Base-by-base conservation (phyloP, 1,284 basidiomycete genomes). In the Fistulinella cinereoalba region DNA sequence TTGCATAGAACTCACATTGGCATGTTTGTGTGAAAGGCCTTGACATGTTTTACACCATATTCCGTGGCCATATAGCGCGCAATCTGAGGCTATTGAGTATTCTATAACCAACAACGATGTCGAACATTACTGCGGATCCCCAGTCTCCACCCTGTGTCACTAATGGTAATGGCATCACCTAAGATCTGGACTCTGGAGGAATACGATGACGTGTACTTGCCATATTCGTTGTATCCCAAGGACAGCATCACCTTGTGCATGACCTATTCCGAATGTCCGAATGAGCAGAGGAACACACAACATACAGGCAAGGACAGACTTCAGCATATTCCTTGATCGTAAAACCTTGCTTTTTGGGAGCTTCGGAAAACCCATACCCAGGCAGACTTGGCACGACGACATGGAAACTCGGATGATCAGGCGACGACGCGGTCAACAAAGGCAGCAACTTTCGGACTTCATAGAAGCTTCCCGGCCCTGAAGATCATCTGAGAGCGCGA, bases 401-500 rank as follows among this genome's bases (percentile, higher is more conserved):
- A 51, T 83, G 77, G 53, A 83, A 82, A 48, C 71, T 76, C 1
- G 79, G 79, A 40, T 75, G 65, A 4, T 75, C 70, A 3, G 65
- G 45, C 1, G 69, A 68, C 0, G 64, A 56, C 6, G 64, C 58
- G 0, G 67, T 69, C 44, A 83, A 63, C 11, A 80, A 51, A 0
- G 79, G 76, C 0, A 81, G 62, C 1, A 83, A 58, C 60, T 80
- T 82, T 37, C 67, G 64, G 22, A 73, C 73, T 62, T 83, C 80
- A 18, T 77, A 59, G 56, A 82, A 81, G 51, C 71, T 70, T 28
- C 81, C 79, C 0, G 80, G 80, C 80, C 81, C 81, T 83, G 31
- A 9, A 42, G 12, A 11, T 25, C n/a, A 19, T 24, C n/a, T 31
- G 25, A 18, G 32, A 12, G 28, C 34, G 39, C 23, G 18, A 19